Evolutionary conservation across 441 rosid species (phyloP).

Genomic region (Hura crepitans): DNA sequence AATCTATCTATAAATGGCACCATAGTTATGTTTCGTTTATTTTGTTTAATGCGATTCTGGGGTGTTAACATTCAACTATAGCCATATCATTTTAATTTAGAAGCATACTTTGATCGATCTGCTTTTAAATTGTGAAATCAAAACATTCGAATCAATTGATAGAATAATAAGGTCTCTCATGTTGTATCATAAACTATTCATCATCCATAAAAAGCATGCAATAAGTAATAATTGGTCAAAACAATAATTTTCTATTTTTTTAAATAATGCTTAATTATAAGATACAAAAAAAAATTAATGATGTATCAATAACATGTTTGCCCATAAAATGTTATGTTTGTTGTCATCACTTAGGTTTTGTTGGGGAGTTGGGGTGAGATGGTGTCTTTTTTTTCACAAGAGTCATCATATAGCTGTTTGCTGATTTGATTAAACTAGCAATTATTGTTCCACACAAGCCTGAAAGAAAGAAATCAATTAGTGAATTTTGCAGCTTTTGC

Average conservation of each 20-base stretch:
- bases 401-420: conserved; percentile 3
- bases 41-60: too few species aligned
- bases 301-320: not conserved
- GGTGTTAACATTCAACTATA: too few species aligned
- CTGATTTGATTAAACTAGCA: not conserved
- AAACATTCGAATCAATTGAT: conserved; percentile 52
- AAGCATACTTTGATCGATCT: too few species aligned
- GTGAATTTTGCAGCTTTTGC: too few species aligned
- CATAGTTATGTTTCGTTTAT: too few species aligned
- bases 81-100: too few species aligned
- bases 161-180: too few species aligned
- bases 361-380: conserved; percentile 3
- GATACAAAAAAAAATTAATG: too few species aligned
- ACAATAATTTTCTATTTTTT: not conserved
- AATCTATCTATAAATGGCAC: too few species aligned
- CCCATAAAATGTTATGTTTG: not conserved
- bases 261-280: not conserved
- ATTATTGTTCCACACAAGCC: conserved; percentile 7
- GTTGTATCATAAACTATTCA: not conserved
- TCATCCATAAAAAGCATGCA: not conserved
- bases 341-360: not conserved
- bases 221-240: conserved; percentile 5
- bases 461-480: not conserved
- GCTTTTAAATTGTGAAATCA: too few species aligned
- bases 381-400: not conserved